Conservation (phyloP, 2,329 filamentous ascomycete genomes). For the Colletotrichum sp. region DNA sequence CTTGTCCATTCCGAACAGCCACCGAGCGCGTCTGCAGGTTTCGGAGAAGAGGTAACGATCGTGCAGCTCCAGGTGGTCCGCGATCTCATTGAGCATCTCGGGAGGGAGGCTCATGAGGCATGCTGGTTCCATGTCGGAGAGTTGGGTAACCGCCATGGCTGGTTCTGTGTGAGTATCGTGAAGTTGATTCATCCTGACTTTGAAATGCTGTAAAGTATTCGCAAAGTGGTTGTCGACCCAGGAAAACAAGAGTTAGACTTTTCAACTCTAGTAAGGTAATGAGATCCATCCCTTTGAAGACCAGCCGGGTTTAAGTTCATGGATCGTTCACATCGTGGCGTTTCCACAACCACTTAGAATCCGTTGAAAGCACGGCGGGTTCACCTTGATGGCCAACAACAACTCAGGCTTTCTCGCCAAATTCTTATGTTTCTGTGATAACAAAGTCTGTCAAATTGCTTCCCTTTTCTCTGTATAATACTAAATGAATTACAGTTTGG, state of each 20-base stretch:
- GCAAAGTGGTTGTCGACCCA: too few species aligned
- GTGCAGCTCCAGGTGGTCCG: neutral
- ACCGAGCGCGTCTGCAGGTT: neutral
- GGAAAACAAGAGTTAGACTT: neutral
- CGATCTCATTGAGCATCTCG: neutral
- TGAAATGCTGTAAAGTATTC: neutral
- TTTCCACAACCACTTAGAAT: neutral
- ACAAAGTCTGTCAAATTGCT: rapidly evolving
- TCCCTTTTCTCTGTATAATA: too few species aligned
- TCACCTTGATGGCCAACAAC: too few species aligned
- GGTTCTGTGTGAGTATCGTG: too few species aligned
- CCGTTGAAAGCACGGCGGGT: too few species aligned
- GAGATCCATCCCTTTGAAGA: neutral
- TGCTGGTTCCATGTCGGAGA: rapidly evolving
- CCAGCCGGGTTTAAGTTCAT: neutral
- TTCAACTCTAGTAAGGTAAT: neutral
- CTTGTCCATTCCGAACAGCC: neutral
- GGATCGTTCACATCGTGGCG: neutral
- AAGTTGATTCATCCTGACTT: neutral
- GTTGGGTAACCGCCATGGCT: rapidly evolving
- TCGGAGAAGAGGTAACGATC: neutral
- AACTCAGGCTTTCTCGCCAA: rapidly evolving
- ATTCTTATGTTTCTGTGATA: rapidly evolving
- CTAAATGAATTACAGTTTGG: rapidly evolving
- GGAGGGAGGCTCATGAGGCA: neutral